A percentile compares a stretch with the other conserved stretches of the same genome.
Evolutionary conservation across 176 grass and related monocot genomes (phyloP).

Genomic region (Themeda triandra): DNA sequence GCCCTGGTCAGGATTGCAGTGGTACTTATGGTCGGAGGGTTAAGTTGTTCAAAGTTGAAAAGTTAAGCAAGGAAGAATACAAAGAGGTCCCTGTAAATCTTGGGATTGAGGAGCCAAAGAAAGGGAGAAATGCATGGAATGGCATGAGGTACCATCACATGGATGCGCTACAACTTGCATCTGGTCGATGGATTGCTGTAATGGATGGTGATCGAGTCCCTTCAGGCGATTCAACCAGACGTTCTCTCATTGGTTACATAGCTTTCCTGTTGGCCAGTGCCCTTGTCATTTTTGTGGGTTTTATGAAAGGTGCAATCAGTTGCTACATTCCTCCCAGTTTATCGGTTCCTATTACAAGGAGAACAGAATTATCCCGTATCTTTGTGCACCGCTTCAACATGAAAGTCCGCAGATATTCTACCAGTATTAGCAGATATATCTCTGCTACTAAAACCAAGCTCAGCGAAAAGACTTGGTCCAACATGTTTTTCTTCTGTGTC

Average conservation of each 20-base stretch:
- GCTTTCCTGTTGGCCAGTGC: slow-evolving; percentile 38
- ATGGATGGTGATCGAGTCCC: slow-evolving; percentile 95
- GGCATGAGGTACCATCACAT: slow-evolving; percentile 97
- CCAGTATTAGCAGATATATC: slow-evolving; percentile 51
- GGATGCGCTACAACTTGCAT: slow-evolving; percentile 68
- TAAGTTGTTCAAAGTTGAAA: slow-evolving; percentile 83
- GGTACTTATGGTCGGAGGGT: slow-evolving; percentile 79
- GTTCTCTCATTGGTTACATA: slow-evolving; percentile 62
- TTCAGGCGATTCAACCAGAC: slow-evolving; percentile 77
- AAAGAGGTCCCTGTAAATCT: slow-evolving; percentile 72
- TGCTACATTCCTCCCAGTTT: slow-evolving; percentile 48
- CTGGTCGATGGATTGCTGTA: slow-evolving; percentile 87
- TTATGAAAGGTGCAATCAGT: slow-evolving; percentile 59
- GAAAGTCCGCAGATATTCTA: slow-evolving; percentile 62
- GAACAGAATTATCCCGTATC: slow-evolving; percentile 43
- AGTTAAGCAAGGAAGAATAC: slow-evolving; percentile 86
- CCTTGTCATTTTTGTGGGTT: slow-evolving; percentile 62
- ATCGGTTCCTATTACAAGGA: slow-evolving; percentile 44
- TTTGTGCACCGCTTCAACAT: slow-evolving; percentile 67
- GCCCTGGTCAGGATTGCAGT: slow-evolving; percentile 86
- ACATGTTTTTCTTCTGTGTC: slow-evolving; percentile 62
- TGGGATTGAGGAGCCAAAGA: slow-evolving; percentile 72
- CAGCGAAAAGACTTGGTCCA: slow-evolving; percentile 68
- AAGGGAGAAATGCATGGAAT: slow-evolving; percentile 97
- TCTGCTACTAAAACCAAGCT: slow-evolving; percentile 61